Evolutionary conservation across 2,329 filamentous ascomycete species (phyloP).

Genomic region (Fusarium oxysporum): DNA sequence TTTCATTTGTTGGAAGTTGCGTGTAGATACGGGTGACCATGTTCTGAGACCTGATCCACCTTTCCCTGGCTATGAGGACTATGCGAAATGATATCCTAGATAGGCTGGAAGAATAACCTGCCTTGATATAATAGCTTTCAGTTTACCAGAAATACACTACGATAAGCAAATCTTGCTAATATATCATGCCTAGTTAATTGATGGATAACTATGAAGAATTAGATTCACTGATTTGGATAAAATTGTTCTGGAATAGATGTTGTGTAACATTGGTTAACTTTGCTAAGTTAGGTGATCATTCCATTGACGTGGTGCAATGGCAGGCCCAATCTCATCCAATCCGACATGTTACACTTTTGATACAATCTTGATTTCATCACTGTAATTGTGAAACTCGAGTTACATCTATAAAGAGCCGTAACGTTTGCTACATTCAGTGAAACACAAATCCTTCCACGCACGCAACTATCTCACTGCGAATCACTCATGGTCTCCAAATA

Average conservation of each 20-base stretch:
- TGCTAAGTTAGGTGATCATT: accelerated
- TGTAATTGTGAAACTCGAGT: not conserved
- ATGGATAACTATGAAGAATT: accelerated
- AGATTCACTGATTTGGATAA: accelerated
- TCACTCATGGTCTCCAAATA: not conserved
- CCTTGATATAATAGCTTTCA: accelerated
- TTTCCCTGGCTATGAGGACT: not conserved
- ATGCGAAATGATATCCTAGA: not conserved
- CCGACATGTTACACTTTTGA: not conserved
- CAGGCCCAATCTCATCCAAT: not conserved
- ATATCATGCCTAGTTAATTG: accelerated
- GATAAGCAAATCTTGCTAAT: accelerated
- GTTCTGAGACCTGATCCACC: not conserved
- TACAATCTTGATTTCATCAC: not conserved
- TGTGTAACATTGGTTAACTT: not conserved
- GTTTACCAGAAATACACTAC: accelerated
- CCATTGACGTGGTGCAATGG: not conserved
- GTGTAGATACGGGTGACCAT: not conserved
- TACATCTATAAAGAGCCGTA: not conserved
- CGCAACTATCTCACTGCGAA: accelerated
- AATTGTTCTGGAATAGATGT: accelerated
- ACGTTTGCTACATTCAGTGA: not conserved
- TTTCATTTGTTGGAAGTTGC: not conserved
- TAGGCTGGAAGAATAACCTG: not conserved
- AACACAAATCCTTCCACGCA: not conserved